These are phyloP conservation scores for Camellia sinensis DNA, from an alignment of 148 eudicot genomes.

Conservation along the genomic window DNA sequence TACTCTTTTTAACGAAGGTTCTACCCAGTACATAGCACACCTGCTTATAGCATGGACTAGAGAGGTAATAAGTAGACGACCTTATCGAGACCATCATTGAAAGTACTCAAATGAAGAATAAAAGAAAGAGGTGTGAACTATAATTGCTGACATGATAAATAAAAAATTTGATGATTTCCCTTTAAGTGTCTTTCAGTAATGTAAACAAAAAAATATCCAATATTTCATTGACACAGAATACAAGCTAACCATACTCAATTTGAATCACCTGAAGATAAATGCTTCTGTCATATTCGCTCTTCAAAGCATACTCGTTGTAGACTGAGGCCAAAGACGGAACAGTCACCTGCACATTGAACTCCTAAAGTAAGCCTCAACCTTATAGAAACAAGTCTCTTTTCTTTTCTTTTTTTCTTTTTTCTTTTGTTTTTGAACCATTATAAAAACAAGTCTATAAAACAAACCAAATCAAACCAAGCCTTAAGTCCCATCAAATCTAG, in stretches of 20 bases:
- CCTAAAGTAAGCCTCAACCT: constrained; percentile 11
- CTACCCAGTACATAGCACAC: no score
- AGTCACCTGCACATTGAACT: constrained; percentile 55
- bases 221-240: neutral
- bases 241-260: neutral
- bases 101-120: neutral
- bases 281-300: constrained; percentile 98
- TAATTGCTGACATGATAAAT: neutral
- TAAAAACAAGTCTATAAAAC: no score
- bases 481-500: neutral
- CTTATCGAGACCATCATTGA: neutral
- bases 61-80: no score
- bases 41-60: no score
- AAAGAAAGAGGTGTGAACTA: neutral
- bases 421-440: no score
- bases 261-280: constrained; percentile 89
- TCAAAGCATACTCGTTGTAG: constrained; percentile 91
- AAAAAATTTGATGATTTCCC: neutral
- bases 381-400: neutral
- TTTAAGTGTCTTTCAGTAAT: neutral
- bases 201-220: neutral
- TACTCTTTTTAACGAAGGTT: neutral
- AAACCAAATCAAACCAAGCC: no score
- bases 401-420: no score
- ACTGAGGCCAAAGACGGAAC: constrained; percentile 97